These are phyloP conservation scores for Fomitopsis serialis DNA, from an alignment of 768 basidiomycete genomes.

Conservation along the genomic window DNA sequence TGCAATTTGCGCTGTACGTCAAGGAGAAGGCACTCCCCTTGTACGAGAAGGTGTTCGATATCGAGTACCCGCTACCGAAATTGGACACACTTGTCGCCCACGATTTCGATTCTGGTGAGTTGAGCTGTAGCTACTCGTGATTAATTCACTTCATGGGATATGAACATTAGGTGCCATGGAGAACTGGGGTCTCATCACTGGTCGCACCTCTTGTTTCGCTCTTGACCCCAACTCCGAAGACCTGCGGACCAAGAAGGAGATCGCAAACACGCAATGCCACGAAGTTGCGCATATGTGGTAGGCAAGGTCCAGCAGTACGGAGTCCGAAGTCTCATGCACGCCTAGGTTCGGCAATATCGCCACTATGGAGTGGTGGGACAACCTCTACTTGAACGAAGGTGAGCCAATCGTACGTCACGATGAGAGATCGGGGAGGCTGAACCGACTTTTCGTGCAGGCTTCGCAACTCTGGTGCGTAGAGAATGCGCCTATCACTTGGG, in stretches of 20 bases:
- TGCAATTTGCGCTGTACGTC: constrained; percentile 83
- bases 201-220: constrained; percentile 79
- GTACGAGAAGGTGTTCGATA: constrained; percentile 91
- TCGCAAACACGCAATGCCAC: constrained; percentile 76
- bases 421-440: not conserved
- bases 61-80: constrained; percentile 91
- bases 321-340: not conserved
- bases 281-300: constrained; percentile 86
- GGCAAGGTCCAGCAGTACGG: not conserved
- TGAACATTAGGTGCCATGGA: constrained; percentile 69
- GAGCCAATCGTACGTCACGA: not conserved
- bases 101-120: constrained; percentile 80
- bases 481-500: too few relatives aligned
- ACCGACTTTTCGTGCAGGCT: constrained; percentile 40
- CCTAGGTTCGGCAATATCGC: constrained; percentile 87
- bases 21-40: constrained; percentile 76
- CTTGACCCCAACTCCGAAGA: constrained; percentile 75
- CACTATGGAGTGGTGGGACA: constrained; percentile 93
- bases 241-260: constrained; percentile 67
- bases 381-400: constrained; percentile 81
- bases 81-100: constrained; percentile 85
- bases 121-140: not conserved
- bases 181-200: constrained; percentile 62
- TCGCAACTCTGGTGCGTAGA: constrained; percentile 68
- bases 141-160: not conserved